Conservation (phyloP, 306 rosid genomes). For the Cicer yamashitae region DNA sequence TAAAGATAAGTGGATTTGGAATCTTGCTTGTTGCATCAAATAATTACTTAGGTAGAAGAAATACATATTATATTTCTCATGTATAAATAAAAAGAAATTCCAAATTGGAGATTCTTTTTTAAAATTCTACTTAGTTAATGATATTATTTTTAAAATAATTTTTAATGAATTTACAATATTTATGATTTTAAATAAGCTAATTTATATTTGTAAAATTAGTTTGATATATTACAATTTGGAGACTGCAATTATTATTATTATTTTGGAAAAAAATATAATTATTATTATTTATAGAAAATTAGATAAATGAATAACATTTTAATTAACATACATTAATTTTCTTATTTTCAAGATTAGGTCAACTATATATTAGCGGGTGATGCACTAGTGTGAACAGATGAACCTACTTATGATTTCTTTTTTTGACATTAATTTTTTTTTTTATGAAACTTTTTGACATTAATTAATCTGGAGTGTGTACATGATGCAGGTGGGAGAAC, state of each 20-base stretch:
- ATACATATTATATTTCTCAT: too few species aligned
- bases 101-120: too few species aligned
- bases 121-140: too few species aligned
- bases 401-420: background rate
- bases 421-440: background rate
- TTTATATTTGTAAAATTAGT: background rate
- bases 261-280: too few species aligned
- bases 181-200: too few species aligned
- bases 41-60: background rate
- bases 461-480: background rate
- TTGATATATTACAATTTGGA: background rate
- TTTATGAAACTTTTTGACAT: background rate
- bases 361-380: too few species aligned
- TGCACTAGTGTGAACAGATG: background rate
- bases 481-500: conserved; percentile 75
- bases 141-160: too few species aligned
- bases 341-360: too few species aligned
- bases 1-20: conserved; percentile 19
- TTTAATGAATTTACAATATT: too few species aligned
- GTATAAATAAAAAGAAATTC: too few species aligned
- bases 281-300: background rate
- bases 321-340: too few species aligned
- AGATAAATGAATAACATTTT: background rate
- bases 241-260: background rate
- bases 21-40: background rate